Conservation (phyloP, 192 early-diverging fungal species). For the Blastocladiella britannica region DNA sequence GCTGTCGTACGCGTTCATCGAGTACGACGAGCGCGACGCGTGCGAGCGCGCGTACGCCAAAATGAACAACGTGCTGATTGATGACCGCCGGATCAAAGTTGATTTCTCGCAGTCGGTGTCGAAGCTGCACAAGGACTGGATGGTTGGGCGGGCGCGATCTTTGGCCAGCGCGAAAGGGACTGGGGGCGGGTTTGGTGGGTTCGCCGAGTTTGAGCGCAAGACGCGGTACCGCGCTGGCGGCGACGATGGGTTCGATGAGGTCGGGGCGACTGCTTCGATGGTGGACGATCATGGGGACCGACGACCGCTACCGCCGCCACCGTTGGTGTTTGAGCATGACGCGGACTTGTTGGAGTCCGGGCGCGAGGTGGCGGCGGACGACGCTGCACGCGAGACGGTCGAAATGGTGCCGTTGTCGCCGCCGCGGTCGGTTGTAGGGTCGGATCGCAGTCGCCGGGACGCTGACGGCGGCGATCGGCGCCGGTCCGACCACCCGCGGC, state of each 20-base stretch:
- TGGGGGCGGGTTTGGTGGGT: slow-evolving; percentile 17
- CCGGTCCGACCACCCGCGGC: no score
- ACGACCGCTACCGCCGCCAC: neutral
- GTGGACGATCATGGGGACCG: no score
- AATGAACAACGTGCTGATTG: slow-evolving; percentile 90
- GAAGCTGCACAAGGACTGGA: slow-evolving; percentile 59
- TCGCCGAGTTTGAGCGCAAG: slow-evolving; percentile 23
- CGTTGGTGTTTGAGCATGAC: neutral
- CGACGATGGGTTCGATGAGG: slow-evolving; percentile 15
- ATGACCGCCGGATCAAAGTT: slow-evolving; percentile 87
- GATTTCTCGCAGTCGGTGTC: slow-evolving; percentile 95
- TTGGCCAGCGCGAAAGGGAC: slow-evolving; percentile 8
- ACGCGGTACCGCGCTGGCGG: slow-evolving; percentile 27
- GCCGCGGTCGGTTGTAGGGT: neutral
- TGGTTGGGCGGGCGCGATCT: slow-evolving; percentile 26
- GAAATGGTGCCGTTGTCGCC: neutral
- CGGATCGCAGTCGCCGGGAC: neutral
- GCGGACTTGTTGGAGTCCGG: neutral
- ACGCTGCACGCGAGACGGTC: neutral
- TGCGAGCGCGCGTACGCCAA: slow-evolving; percentile 89
- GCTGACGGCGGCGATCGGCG: neutral
- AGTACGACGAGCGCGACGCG: slow-evolving; percentile 67
- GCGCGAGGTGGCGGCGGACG: neutral
- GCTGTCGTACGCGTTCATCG: slow-evolving; percentile 87
- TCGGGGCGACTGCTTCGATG: slow-evolving; percentile 24